A percentile compares a stretch with the other conserved stretches of the same genome.
Evolutionary conservation across 495 filamentous ascomycete species (phyloP).

Genomic region (Sporormia fimetaria): DNA sequence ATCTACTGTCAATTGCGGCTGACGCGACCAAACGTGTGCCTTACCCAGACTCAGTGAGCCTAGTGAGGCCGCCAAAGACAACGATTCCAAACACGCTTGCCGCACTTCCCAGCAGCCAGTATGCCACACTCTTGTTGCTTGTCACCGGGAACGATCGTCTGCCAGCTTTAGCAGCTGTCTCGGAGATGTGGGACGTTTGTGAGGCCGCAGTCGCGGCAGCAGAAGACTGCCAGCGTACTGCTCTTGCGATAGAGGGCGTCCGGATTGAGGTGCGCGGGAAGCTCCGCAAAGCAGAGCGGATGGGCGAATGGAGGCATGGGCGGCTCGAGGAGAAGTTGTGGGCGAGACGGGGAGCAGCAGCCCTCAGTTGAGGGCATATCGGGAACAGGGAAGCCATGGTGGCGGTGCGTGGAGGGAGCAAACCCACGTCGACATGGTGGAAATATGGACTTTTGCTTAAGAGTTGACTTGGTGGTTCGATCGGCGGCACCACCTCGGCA

Average conservation of each 20-base stretch:
- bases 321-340: slow-evolving; percentile 49
- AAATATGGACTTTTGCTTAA: neutral
- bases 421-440: neutral
- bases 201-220: neutral
- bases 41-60: slow-evolving; percentile 93
- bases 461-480: neutral
- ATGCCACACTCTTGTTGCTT: slow-evolving; percentile 63
- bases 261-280: slow-evolving; percentile 6
- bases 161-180: neutral
- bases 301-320: slow-evolving; percentile 45
- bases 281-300: slow-evolving; percentile 26
- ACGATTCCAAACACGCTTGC: slow-evolving; percentile 93
- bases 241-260: slow-evolving; percentile 22
- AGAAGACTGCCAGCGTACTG: slow-evolving; percentile 24
- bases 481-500: too few species aligned
- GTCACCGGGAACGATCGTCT: slow-evolving; percentile 57
- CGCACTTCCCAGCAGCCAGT: slow-evolving; percentile 87
- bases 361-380: slow-evolving; percentile 41
- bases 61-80: slow-evolving; percentile 83
- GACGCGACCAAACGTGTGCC: slow-evolving; percentile 12
- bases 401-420: slow-evolving; percentile 2
- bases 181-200: too few species aligned
- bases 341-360: slow-evolving; percentile 43
- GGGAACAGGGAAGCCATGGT: slow-evolving; percentile 31
- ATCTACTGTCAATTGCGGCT: slow-evolving; percentile 19